These are phyloP conservation scores for Pichia norvegensis DNA, from an alignment of 1,139 yeast genomes.

Conservation along the genomic window DNA sequence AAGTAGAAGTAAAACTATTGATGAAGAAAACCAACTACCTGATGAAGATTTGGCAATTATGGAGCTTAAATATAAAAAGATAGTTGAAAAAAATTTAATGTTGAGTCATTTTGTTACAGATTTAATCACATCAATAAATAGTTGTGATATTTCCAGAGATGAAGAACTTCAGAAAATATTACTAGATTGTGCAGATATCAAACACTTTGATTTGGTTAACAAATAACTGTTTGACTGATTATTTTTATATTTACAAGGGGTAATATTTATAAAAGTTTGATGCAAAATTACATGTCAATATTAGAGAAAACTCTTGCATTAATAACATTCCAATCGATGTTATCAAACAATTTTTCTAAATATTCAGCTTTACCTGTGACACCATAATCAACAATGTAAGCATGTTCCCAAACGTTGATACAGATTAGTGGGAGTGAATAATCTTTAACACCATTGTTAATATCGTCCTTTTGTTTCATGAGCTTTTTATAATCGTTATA, in stretches of 20 bases:
- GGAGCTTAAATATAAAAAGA: slow-evolving; percentile 7
- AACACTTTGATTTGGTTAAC: slow-evolving; percentile 20
- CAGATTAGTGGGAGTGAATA: slow-evolving; percentile 73
- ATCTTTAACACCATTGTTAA: slow-evolving; percentile 44
- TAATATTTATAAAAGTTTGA: not conserved
- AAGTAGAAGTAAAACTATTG: not conserved
- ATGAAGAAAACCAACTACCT: not conserved
- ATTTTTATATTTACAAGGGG: not conserved
- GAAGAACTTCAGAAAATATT: slow-evolving; percentile 26
- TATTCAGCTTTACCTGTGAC: slow-evolving; percentile 67
- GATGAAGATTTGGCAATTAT: not conserved
- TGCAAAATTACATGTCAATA: slow-evolving; percentile 10
- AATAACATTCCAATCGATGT: slow-evolving; percentile 83
- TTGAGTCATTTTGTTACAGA: slow-evolving; percentile 29
- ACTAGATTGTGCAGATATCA: slow-evolving; percentile 28
- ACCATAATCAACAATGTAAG: slow-evolving; percentile 79
- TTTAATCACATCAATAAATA: slow-evolving; percentile 26
- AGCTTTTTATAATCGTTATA: slow-evolving; percentile 44
- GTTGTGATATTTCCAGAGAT: slow-evolving; percentile 24
- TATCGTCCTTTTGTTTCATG: slow-evolving; percentile 39
- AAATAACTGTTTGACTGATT: not conserved
- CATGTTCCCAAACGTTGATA: slow-evolving; percentile 81
- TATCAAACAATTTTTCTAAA: slow-evolving; percentile 66
- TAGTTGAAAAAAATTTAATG: slow-evolving; percentile 20
- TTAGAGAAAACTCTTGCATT: slow-evolving; percentile 45